Percentiles rank a stretch among this genome's conserved stretches.
phyloP scores from a whole-genome alignment of 2,329 filamentous ascomycete species.

The Fusarium xyrophilum region DNA sequence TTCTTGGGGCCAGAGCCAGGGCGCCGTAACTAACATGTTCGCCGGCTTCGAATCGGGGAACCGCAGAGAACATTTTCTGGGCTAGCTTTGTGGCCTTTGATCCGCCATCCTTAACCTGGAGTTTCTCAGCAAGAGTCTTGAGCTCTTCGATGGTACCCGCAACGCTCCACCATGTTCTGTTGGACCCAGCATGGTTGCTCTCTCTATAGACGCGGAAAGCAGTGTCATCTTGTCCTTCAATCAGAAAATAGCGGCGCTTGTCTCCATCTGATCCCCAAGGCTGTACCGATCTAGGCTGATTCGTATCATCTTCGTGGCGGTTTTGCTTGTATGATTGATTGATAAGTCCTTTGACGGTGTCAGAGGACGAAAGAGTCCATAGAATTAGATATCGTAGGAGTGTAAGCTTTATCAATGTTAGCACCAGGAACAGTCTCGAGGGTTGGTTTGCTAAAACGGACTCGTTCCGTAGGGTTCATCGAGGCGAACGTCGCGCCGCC shows the following conservation, averaged over 20 bases:
- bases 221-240: conserved; percentile 94
- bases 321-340: conserved; percentile 88
- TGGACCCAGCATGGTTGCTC: conserved; percentile 79
- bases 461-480: conserved; percentile 82
- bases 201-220: conserved; percentile 93
- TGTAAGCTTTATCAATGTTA: conserved; percentile 66
- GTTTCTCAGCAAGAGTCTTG: conserved; percentile 74
- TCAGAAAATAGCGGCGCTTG: conserved; percentile 89
- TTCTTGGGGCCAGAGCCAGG: neutral
- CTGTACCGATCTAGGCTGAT: conserved; percentile 88
- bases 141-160: conserved; percentile 91
- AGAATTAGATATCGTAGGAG: conserved; percentile 83
- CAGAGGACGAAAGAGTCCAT: conserved; percentile 90
- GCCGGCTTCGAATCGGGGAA: conserved; percentile 90
- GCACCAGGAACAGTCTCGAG: conserved; percentile 1
- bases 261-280: conserved; percentile 90
- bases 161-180: conserved; percentile 88
- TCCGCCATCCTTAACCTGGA: conserved; percentile 78
- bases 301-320: conserved; percentile 78
- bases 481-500: conserved; percentile 81
- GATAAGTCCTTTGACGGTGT: conserved; percentile 79
- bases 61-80: conserved; percentile 76
- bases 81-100: conserved; percentile 81
- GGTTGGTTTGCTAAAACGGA: conserved; percentile 52
- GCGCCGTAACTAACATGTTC: conserved; percentile 71